Base-by-base conservation (phyloP, 352 stramenopile genomes). In the Pythium oligandrum region DNA sequence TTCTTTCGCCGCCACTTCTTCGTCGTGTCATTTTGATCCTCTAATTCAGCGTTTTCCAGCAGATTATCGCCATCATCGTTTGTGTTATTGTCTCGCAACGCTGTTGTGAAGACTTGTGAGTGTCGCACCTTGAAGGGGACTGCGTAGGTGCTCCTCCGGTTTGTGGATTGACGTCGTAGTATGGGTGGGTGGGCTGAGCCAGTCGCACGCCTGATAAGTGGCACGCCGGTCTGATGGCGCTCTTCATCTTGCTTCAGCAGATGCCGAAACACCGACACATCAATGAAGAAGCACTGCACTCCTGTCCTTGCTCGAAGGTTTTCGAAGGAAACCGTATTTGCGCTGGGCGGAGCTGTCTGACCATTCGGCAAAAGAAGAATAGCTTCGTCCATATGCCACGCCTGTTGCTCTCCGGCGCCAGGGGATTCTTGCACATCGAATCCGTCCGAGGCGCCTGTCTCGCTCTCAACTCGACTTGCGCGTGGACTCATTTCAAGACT, bases 1-100 rank as follows among this genome's bases (percentile, higher is more conserved):
- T 92, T 92, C 56, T 90, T 90, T 4, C 75, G 73, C 2, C 77
- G 71, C 81, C 81, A 92, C 33, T 83, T 84, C 11, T 60, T 64
- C 11, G 57, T 63, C 7, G 64, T 57, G 26, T 78, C 65, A 12
- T 57, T 78, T 3, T 62, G 40, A 10, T 74, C 68, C 43, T 77
- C 65, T 3, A 77, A 26, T 11, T 74, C 65, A 3, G 53, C 68
- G 35, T 61, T 70, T 4, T 77, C 68, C 4, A 70, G 43, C 12
- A 58, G 51, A 39, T 54, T 54, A 33, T 68, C 57, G 11, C 33
- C 51, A 7, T 70, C 57, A 8, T 72, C 63, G 32, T 51, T 59
- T 17, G 36, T n/a, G 8, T 40, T 39, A 17, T 56, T 57, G 0
- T 36, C 53, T 4, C 49, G 53, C 10, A 60, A 30, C 3, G 55